phyloP scores from a whole-genome alignment of 805 yeast genomes.

The Candida maesae region DNA sequence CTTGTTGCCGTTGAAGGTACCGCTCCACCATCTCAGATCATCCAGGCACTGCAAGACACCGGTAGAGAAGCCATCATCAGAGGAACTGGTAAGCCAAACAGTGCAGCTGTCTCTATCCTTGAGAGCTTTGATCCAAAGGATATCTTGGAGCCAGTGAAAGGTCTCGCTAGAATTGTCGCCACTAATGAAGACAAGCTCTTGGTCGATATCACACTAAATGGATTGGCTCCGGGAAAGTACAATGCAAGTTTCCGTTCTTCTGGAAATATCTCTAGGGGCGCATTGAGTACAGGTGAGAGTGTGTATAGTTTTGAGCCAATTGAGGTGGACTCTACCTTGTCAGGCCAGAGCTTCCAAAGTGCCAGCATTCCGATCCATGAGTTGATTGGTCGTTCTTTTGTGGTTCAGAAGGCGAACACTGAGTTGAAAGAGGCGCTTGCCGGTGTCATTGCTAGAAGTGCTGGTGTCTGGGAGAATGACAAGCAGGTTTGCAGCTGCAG shows the following conservation, averaged over 20 bases:
- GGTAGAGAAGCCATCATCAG: slow-evolving; percentile 91
- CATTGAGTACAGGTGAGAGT: slow-evolving; percentile 57
- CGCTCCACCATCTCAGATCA: slow-evolving; percentile 72
- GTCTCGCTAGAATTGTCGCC: slow-evolving; percentile 80
- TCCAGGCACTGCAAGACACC: slow-evolving; percentile 60
- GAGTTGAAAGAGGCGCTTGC: slow-evolving; percentile 41
- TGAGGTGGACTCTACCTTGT: slow-evolving; percentile 33
- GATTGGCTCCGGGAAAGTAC: slow-evolving; percentile 60
- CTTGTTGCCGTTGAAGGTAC: slow-evolving; percentile 65
- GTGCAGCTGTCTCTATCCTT: slow-evolving; percentile 87
- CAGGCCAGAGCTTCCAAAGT: slow-evolving; percentile 44
- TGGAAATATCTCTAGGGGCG: slow-evolving; percentile 78
- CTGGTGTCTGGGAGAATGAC: slow-evolving; percentile 96
- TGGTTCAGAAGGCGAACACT: slow-evolving; percentile 27
- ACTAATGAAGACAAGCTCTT: slow-evolving; percentile 50
- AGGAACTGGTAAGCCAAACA: slow-evolving; percentile 83
- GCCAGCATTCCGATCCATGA: slow-evolving; percentile 47
- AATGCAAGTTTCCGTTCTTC: slow-evolving; percentile 62
- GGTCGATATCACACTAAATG: slow-evolving; percentile 77
- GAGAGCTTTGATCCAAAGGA: slow-evolving; percentile 58
- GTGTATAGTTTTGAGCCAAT: slow-evolving; percentile 34
- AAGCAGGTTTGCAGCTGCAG: slow-evolving; percentile 91
- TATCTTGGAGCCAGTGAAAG: slow-evolving; percentile 58
- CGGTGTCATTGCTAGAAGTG: slow-evolving; percentile 93
- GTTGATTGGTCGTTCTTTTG: slow-evolving; percentile 63